Evolutionary conservation across 345 rosid species (phyloP).

Genomic region (Corymbia maculata): DNA sequence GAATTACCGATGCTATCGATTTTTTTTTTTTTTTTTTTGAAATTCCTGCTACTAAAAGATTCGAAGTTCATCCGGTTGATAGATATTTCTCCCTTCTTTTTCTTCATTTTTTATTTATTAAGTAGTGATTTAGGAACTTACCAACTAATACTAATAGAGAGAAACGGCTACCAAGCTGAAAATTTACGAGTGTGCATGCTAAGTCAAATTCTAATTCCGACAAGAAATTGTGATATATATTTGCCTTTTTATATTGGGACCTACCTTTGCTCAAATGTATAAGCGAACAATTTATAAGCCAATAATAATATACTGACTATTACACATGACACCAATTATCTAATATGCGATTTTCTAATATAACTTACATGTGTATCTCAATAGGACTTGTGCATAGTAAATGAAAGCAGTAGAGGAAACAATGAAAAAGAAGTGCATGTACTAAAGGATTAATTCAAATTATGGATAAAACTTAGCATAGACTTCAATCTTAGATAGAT

Average conservation of each 20-base stretch:
- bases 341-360: too few species aligned
- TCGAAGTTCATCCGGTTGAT: too few species aligned
- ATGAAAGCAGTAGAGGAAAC: background rate
- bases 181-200: background rate
- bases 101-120: too few species aligned
- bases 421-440: background rate
- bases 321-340: background rate
- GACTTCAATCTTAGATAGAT: background rate
- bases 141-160: too few species aligned
- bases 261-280: rapidly evolving
- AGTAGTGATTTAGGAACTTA: background rate
- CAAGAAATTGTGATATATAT: background rate
- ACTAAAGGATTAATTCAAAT: background rate
- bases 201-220: background rate
- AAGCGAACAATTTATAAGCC: background rate
- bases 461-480: background rate
- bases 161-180: background rate
- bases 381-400: background rate
- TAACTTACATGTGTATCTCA: background rate
- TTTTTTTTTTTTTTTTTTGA: too few species aligned
- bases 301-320: too few species aligned
- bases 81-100: too few species aligned
- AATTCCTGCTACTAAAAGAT: too few species aligned
- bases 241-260: background rate
- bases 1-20: rapidly evolving